Evolutionary conservation across 2,329 filamentous ascomycete genomes (phyloP).

Genomic region (Talaromyces sp.): DNA sequence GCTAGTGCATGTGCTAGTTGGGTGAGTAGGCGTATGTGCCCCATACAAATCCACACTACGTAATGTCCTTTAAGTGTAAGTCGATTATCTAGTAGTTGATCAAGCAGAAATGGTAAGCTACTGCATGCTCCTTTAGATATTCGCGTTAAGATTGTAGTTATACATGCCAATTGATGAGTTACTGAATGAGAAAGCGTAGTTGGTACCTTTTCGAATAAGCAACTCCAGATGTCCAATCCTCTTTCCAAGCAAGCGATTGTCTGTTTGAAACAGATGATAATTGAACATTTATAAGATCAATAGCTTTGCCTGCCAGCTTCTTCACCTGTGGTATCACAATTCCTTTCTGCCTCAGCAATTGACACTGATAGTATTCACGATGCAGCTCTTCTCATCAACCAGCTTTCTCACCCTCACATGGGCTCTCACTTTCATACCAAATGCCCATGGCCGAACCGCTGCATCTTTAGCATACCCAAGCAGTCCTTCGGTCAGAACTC

Average conservation of each 20-base stretch:
- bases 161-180: no score
- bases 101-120: no score
- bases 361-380: not conserved
- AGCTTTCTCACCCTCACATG: not conserved
- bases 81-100: no score
- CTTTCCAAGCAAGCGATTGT: not conserved
- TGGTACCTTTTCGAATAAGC: not conserved
- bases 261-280: not conserved
- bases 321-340: not conserved
- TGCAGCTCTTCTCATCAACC: not conserved
- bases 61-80: no score
- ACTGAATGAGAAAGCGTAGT: no score
- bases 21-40: no score
- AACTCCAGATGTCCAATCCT: not conserved
- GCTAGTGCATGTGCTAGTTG: no score
- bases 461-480: not conserved
- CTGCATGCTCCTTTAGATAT: no score
- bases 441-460: not conserved
- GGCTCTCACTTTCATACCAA: not conserved
- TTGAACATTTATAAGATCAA: not conserved
- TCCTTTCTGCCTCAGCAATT: not conserved
- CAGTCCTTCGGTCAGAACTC: not conserved
- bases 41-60: no score
- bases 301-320: not conserved
- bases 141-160: no score